Conservation (phyloP, 352 stramenopile genomes). For the Globisporangium abappressorium region DNA sequence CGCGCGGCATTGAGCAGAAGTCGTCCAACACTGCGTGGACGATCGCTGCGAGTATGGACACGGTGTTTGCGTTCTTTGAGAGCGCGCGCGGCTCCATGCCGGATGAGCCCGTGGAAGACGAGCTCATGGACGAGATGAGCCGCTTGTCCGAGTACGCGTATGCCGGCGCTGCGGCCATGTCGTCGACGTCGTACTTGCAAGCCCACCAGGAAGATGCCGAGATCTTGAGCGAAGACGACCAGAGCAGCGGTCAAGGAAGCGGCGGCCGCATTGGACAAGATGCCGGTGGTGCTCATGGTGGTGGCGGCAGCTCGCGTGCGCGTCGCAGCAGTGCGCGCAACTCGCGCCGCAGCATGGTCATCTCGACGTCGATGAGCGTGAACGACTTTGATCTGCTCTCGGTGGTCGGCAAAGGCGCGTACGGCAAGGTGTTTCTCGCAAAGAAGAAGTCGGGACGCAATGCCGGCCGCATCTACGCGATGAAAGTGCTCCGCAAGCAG, state of each 20-base stretch:
- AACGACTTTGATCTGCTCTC: slow-evolving; percentile 86
- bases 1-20: slow-evolving; percentile 57
- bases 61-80: slow-evolving; percentile 84
- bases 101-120: slow-evolving; percentile 64
- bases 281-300: neutral
- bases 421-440: slow-evolving; percentile 84
- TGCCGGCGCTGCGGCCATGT: slow-evolving; percentile 50
- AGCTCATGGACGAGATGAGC: slow-evolving; percentile 80
- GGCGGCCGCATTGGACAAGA: neutral
- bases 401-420: slow-evolving; percentile 85
- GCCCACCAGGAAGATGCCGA: slow-evolving; percentile 76
- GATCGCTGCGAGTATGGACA: slow-evolving; percentile 80
- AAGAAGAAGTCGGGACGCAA: slow-evolving; percentile 78
- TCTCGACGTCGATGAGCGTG: slow-evolving; percentile 78
- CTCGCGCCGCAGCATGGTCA: slow-evolving; percentile 73
- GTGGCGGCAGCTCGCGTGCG: slow-evolving; percentile 21
- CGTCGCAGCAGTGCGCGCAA: slow-evolving; percentile 36
- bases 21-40: slow-evolving; percentile 82
- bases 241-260: slow-evolving; percentile 1
- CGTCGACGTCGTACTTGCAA: slow-evolving; percentile 43
- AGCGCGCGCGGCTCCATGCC: slow-evolving; percentile 77
- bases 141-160: slow-evolving; percentile 72
- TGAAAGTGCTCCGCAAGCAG: slow-evolving; percentile 87
- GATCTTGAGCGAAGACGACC: slow-evolving; percentile 46
- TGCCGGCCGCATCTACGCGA: slow-evolving; percentile 78